These are phyloP conservation scores for Amniculicola lignicola DNA, from an alignment of 495 filamentous ascomycete species.

Conservation along the genomic window DNA sequence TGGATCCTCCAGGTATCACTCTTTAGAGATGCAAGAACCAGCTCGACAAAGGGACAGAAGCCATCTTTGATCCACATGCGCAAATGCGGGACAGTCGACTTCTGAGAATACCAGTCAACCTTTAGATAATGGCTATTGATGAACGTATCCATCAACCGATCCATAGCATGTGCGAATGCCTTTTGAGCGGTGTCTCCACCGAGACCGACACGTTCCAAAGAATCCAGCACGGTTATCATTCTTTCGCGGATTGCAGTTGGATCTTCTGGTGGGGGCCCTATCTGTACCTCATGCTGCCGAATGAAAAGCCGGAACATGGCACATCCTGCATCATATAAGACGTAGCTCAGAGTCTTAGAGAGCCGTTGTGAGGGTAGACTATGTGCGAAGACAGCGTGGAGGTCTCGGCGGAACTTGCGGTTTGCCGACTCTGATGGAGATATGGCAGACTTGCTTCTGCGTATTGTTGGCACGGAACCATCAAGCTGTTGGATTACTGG, in stretches of 20 bases:
- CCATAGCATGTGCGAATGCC: constrained; percentile 59
- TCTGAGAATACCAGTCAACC: constrained; percentile 41
- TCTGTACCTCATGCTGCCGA: constrained; percentile 8
- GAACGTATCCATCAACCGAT: constrained; percentile 34
- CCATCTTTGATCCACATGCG: constrained; percentile 44
- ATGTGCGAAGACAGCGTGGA: constrained; percentile 34
- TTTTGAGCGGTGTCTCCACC: constrained; percentile 71
- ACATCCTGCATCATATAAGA: constrained; percentile 33
- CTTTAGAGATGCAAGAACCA: constrained; percentile 29
- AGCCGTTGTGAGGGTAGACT: constrained; percentile 32
- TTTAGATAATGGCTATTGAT: constrained; percentile 36
- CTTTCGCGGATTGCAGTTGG: constrained; percentile 2
- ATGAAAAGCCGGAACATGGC: constrained; percentile 25
- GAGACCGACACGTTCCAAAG: constrained; percentile 67
- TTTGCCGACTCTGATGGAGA: background rate
- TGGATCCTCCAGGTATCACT: constrained; percentile 12
- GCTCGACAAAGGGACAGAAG: constrained; percentile 26
- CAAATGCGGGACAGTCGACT: constrained; percentile 59
- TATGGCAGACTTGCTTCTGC: background rate
- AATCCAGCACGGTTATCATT: constrained; percentile 18
- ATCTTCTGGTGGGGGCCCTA: constrained; percentile 6
- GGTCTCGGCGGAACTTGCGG: constrained; percentile 16
- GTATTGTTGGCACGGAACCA: constrained; percentile 36
- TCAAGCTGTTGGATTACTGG: constrained; percentile 42
- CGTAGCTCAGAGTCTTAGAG: constrained; percentile 33